Conservation (phyloP, 2,329 filamentous ascomycete species). For the Albifimbria verrucaria region DNA sequence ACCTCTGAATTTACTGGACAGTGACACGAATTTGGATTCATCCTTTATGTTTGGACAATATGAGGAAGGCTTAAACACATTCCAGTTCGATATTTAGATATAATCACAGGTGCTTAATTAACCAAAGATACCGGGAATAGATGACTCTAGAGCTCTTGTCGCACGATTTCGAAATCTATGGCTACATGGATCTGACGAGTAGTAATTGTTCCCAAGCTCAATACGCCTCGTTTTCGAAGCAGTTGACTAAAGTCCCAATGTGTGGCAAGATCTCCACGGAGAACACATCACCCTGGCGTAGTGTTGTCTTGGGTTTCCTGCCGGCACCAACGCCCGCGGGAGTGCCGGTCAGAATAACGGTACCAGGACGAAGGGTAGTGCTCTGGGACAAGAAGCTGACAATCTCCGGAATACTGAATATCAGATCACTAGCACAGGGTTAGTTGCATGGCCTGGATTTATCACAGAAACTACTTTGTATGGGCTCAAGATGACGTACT, state of each 20-base stretch:
- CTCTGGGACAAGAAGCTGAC: constrained; percentile 58
- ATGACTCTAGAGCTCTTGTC: not conserved
- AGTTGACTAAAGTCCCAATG: constrained; percentile 39
- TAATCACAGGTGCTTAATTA: not conserved
- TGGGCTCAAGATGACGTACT: constrained; percentile 16
- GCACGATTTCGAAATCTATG: no score
- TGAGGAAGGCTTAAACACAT: not conserved
- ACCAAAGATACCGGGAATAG: not conserved
- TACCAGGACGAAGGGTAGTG: constrained; percentile 59
- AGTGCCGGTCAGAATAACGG: constrained; percentile 64
- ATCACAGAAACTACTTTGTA: not conserved
- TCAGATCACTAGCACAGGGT: constrained; percentile 48
- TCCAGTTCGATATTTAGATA: not conserved
- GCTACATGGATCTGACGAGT: not conserved
- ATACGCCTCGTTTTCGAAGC: constrained; percentile 21
- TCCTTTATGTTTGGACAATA: not conserved
- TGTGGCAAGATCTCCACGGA: constrained; percentile 39
- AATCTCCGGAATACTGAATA: constrained; percentile 57
- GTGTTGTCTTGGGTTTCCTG: constrained; percentile 61
- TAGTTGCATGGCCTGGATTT: not conserved
- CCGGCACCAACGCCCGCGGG: constrained; percentile 70
- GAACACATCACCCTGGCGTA: constrained; percentile 62
- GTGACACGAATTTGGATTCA: not conserved
- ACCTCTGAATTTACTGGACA: not conserved
- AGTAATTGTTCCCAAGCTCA: not conserved